phyloP scores from a whole-genome alignment of 2,329 filamentous ascomycete genomes.

The Teratosphaeria zuluensis region DNA sequence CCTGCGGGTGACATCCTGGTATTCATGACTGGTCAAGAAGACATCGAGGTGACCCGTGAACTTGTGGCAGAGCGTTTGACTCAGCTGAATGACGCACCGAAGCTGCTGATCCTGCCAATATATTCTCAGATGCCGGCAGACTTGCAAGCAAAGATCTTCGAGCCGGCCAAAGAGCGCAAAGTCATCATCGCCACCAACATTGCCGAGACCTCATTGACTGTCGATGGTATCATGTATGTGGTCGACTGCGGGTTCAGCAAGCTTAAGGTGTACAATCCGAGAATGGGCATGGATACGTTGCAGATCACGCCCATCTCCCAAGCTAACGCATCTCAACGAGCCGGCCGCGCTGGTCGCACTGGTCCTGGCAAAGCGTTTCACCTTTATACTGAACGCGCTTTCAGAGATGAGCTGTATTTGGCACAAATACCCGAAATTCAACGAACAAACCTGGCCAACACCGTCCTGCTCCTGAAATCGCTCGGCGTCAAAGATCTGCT shows the following conservation, averaged over 20 bases:
- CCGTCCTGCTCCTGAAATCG: constrained; percentile 85
- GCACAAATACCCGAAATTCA: constrained; percentile 98
- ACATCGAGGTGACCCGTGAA: constrained; percentile 95
- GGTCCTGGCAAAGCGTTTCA: constrained; percentile 93
- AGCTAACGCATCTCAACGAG: constrained; percentile 87
- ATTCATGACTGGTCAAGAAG: constrained; percentile 98
- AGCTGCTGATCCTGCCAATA: constrained; percentile 88
- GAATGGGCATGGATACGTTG: constrained; percentile 98
- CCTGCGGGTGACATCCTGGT: constrained; percentile 87
- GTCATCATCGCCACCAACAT: constrained; percentile 99
- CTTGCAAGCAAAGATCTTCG: constrained; percentile 94
- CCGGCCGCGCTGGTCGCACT: constrained; percentile 85
- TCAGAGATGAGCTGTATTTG: constrained; percentile 90
- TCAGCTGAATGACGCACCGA: constrained; percentile 85
- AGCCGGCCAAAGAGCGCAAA: constrained; percentile 83
- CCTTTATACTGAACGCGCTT: constrained; percentile 87
- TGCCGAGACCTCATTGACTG: constrained; percentile 92
- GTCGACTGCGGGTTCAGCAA: constrained; percentile 95
- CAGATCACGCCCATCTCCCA: constrained; percentile 97
- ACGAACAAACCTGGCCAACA: constrained; percentile 89
- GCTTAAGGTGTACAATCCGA: constrained; percentile 95
- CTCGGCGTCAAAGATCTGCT: constrained; percentile 87
- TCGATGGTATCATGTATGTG: constrained; percentile 98
- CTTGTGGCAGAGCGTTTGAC: constrained; percentile 78
- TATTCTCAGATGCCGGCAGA: constrained; percentile 99